phyloP scores from a whole-genome alignment of 1,284 basidiomycete species.

The Leccinum ponderosum region DNA sequence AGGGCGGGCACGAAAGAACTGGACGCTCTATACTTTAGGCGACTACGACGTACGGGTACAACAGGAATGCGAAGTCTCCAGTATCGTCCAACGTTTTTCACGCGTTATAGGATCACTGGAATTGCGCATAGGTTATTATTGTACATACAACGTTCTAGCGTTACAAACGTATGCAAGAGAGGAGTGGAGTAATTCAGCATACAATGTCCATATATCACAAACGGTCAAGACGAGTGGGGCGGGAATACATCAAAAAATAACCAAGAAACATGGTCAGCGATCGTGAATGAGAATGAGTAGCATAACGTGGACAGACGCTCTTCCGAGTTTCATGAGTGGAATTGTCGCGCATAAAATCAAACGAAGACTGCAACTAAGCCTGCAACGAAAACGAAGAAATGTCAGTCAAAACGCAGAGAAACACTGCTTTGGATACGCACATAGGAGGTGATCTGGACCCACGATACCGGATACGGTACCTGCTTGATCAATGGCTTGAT shows the following conservation, averaged over 20 bases:
- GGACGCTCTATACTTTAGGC: too few species aligned
- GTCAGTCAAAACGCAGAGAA: background rate
- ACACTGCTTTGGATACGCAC: background rate
- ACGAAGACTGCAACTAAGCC: constrained; percentile 4
- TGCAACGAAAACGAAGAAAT: background rate
- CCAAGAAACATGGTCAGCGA: background rate
- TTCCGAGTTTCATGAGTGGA: background rate
- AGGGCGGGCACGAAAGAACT: too few species aligned
- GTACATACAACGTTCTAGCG: constrained; percentile 5
- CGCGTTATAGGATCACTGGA: background rate
- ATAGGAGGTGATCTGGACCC: constrained; percentile 17
- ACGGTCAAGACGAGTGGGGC: background rate
- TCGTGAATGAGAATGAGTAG: background rate
- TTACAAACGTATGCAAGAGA: constrained; percentile 7
- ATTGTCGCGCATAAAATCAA: background rate
- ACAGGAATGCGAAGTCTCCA: too few species aligned
- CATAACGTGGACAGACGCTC: background rate
- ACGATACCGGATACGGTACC: constrained; percentile 20
- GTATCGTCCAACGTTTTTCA: background rate
- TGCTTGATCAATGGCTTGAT: constrained; percentile 34
- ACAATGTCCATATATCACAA: constrained; percentile 1
- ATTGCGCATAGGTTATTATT: background rate
- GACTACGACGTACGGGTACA: too few species aligned
- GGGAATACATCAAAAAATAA: background rate
- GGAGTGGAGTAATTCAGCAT: background rate